These are phyloP conservation scores for Sporobolus alterniflorus DNA, from an alignment of 202 grass and related monocot genomes.

Conservation along the genomic window DNA sequence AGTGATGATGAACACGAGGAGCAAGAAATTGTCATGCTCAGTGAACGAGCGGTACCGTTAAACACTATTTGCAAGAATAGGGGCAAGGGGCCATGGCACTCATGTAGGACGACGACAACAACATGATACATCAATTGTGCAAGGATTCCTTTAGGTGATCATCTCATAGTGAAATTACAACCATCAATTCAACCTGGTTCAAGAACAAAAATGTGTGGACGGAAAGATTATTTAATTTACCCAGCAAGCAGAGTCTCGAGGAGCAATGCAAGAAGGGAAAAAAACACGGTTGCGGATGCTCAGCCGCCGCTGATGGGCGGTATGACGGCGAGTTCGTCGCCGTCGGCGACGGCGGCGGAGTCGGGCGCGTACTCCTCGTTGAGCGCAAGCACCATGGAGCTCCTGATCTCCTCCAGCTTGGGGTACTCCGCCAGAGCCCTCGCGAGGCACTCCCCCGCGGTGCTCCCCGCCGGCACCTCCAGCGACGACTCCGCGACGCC, in stretches of 20 bases:
- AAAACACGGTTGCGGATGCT: conserved; percentile 5
- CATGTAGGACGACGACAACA: not conserved
- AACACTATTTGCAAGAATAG: not conserved
- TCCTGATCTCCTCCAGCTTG: conserved; percentile 80
- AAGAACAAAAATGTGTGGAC: not conserved
- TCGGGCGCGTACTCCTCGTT: conserved; percentile 86
- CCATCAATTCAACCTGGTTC: not conserved
- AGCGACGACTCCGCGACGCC: conserved; percentile 51
- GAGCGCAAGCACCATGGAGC: conserved; percentile 82
- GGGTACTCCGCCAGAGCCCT: conserved; percentile 59
- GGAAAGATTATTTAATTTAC: not conserved
- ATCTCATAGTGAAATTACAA: not conserved
- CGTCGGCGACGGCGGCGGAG: conserved; percentile 50
- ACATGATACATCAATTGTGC: not conserved
- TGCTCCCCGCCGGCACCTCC: conserved; percentile 64
- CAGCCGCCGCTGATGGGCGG: conserved; percentile 87
- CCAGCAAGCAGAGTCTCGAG: not conserved
- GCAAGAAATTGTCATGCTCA: not conserved
- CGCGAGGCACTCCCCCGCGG: conserved; percentile 63
- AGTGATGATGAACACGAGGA: not conserved
- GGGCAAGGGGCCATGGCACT: not conserved
- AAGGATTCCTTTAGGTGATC: not conserved
- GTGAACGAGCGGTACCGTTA: not conserved
- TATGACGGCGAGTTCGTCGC: conserved; percentile 89
- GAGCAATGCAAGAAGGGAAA: not conserved